Base-by-base conservation (phyloP, 345 rosid genomes). In the Murraya koenigii region DNA sequence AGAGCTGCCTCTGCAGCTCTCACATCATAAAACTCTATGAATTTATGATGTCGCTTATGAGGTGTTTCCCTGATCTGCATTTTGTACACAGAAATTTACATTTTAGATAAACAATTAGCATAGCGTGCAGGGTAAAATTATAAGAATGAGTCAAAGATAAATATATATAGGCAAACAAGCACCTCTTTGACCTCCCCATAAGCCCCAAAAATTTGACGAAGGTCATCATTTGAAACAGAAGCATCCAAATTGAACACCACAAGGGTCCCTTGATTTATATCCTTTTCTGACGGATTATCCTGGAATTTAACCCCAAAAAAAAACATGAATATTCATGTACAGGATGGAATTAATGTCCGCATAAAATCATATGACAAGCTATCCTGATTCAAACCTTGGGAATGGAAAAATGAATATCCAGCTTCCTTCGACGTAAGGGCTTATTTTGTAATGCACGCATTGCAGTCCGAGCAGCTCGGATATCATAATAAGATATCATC, bases 151-250 rank as follows among this genome's bases (percentile, higher is more conserved):
- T 1, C n/a, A 67, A 75, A 47, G 39, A 33, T 52, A 78, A 54
- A 44, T 23, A 49, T 28, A 54, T 62, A 56, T 64, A 8, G 26
- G 58, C 71, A 47, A 72, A 74, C 15, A 52, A 13, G n/a, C 71
- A 93, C 98, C 95, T 95, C 97, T 87, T 94, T 95, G 73, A 95
- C 89, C 87, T 95, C 98, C 56, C 98, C 98, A 85, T 89, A 89
- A 77, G 84, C 92, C 80, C 95, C 90, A 54, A 95, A 95, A 74
- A 88, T 87, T 80, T 84, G 88, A 72, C 90, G 94, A 65, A 93
- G 95, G 76, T 95, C 97, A 35, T 95, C 97, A 66, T 91, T 93
- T 20, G 97, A 90, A 36, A 95, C 94, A 6, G 95, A 90, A 71
- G 95, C 84, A 80, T 95, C 98, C 86, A 95, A 88, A 82, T 95